Evolutionary conservation across 257 asterid genomes (phyloP).

Genomic region (Petunia secreta): DNA sequence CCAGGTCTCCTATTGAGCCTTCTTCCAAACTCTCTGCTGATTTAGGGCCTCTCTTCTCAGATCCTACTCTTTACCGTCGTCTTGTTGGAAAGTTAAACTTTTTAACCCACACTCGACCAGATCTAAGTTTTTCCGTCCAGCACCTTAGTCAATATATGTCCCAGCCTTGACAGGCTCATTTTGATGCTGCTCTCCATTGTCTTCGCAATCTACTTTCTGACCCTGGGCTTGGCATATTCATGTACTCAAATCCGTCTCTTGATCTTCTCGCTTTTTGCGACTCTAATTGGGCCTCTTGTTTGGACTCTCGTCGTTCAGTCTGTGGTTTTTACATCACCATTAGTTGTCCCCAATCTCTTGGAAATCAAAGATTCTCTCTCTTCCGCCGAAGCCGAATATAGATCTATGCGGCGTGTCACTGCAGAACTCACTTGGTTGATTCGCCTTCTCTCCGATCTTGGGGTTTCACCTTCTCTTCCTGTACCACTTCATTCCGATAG

Average conservation of each 20-base stretch:
- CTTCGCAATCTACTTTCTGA: background rate
- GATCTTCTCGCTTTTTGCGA: background rate
- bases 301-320: background rate
- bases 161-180: background rate
- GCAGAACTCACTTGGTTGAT: background rate
- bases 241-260: background rate
- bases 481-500: background rate
- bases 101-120: background rate
- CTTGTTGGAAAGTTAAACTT: background rate
- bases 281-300: background rate
- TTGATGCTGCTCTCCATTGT: background rate
- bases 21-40: background rate
- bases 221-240: background rate
- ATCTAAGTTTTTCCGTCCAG: background rate
- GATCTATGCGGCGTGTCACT: background rate
- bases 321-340: background rate
- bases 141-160: background rate
- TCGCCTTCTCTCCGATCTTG: background rate
- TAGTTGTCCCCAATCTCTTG: background rate
- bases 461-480: background rate
- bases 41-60: background rate
- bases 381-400: slow-evolving; percentile 4
- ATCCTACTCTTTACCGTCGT: background rate
- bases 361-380: background rate
- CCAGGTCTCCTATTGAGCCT: background rate